These are phyloP conservation scores for Diversispora epigaea DNA, from an alignment of 192 early-diverging fungal genomes.

Conservation along the genomic window DNA sequence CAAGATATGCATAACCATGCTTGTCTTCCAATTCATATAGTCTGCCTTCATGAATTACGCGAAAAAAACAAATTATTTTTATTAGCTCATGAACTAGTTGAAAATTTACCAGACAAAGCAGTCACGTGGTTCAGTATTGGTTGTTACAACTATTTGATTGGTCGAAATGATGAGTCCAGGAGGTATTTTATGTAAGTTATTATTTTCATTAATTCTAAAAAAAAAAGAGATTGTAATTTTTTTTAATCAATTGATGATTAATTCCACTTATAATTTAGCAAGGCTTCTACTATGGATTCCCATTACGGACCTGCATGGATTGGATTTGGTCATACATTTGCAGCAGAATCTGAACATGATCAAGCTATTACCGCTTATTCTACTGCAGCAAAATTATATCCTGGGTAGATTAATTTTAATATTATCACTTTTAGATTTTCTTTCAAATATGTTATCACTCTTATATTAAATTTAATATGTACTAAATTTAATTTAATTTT, in stretches of 20 bases:
- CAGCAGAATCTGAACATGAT: slow-evolving; percentile 72
- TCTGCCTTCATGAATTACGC: slow-evolving; percentile 64
- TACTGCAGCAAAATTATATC: slow-evolving; percentile 59
- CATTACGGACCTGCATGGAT: slow-evolving; percentile 74
- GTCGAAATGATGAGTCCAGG: slow-evolving; percentile 62
- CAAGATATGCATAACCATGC: slow-evolving; percentile 58
- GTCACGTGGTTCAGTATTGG: slow-evolving; percentile 79
- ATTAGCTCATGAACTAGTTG: slow-evolving; percentile 70
- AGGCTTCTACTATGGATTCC: slow-evolving; percentile 60
- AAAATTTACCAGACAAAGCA: slow-evolving; percentile 55
- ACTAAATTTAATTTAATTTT: too few species aligned
- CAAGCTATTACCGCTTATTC: slow-evolving; percentile 74
- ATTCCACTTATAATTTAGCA: slow-evolving; percentile 39
- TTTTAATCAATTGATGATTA: background rate
- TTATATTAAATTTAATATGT: too few species aligned
- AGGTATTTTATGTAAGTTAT: slow-evolving; percentile 19
- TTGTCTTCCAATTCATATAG: slow-evolving; percentile 63
- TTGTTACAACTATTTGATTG: slow-evolving; percentile 68
- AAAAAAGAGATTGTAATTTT: background rate
- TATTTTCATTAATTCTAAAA: background rate
- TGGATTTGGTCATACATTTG: slow-evolving; percentile 78
- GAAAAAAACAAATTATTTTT: slow-evolving; percentile 68
- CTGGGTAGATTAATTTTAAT: slow-evolving; percentile 54
- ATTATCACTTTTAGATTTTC: too few species aligned
- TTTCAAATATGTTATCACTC: too few species aligned